phyloP scores from a whole-genome alignment of 192 early-diverging fungal genomes.

The Piromyces finnis region DNA sequence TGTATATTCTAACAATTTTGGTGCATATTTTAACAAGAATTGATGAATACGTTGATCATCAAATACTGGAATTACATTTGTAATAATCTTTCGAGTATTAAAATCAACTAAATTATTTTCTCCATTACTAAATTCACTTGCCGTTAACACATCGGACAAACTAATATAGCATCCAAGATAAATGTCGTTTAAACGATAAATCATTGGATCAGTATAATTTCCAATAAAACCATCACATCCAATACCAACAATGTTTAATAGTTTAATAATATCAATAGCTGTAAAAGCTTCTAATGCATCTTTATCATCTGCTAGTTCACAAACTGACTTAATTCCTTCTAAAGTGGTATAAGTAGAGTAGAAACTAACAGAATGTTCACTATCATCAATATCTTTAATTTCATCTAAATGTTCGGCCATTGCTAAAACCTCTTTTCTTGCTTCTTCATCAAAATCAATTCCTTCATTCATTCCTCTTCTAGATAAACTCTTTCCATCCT shows the following conservation, averaged over 20 bases:
- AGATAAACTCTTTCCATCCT: constrained; percentile 7
- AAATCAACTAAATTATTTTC: not conserved
- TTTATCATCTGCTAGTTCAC: constrained; percentile 8
- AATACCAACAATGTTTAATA: constrained; percentile 13
- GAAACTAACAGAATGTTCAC: constrained; percentile 8
- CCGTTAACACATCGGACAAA: constrained; percentile 6
- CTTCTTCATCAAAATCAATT: constrained; percentile 8
- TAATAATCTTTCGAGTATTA: too few relatives aligned
- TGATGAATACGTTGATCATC: too few relatives aligned
- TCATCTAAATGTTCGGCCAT: constrained; percentile 10
- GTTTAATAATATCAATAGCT: constrained; percentile 4
- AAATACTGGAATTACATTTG: too few relatives aligned
- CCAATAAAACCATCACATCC: constrained; percentile 5
- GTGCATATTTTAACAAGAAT: too few relatives aligned
- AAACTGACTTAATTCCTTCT: constrained; percentile 10
- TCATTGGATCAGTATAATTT: constrained; percentile 12
- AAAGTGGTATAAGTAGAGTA: constrained; percentile 12
- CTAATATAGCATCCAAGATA: constrained; percentile 3
- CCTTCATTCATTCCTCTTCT: constrained; percentile 4
- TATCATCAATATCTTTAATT: constrained; percentile 8
- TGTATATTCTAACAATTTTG: too few relatives aligned
- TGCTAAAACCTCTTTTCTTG: constrained; percentile 5
- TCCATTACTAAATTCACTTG: constrained; percentile 1
- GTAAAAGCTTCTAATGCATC: not conserved
- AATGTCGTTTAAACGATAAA: constrained; percentile 7